A percentile compares a stretch with the other conserved stretches of the same genome.
Conservation (phyloP, 164 flowering plant species). For the Tetracentron sinense region DNA sequence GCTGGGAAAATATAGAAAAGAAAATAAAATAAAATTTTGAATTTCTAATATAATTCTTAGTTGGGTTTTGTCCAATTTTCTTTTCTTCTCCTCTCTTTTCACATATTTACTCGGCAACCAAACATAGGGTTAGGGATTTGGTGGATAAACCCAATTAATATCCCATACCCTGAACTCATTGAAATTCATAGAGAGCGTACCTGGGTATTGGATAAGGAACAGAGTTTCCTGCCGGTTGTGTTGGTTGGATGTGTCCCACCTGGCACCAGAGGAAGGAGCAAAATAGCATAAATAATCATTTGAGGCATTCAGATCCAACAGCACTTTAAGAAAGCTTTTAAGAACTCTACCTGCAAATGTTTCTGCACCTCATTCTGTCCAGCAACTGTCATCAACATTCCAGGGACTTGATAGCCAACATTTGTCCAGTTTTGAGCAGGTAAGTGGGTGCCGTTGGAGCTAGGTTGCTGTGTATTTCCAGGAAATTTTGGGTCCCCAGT, state of each 20-base stretch:
- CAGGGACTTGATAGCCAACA: conserved; percentile 55
- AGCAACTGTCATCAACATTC: conserved; percentile 42
- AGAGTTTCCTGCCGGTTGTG: conserved; percentile 35
- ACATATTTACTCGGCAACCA: too few relatives aligned
- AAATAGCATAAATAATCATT: not conserved
- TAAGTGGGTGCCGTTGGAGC: conserved; percentile 31
- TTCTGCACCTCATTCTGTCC: conserved; percentile 45
- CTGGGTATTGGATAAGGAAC: conserved; percentile 45
- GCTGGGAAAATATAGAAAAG: too few relatives aligned
- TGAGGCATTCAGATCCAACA: not conserved
- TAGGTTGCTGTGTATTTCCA: conserved; percentile 31
- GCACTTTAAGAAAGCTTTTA: not conserved
- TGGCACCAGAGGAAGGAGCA: conserved; percentile 20
- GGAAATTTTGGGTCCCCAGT: conserved; percentile 33
- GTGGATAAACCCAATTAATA: not conserved
- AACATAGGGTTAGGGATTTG: too few relatives aligned
- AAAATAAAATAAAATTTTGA: too few relatives aligned
- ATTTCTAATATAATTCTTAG: too few relatives aligned
- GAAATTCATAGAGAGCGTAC: conserved; percentile 23
- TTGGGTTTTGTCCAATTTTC: too few relatives aligned
- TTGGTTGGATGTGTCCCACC: conserved; percentile 34
- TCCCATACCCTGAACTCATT: not conserved
- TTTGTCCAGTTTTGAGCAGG: conserved; percentile 62
- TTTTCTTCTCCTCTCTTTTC: too few relatives aligned
- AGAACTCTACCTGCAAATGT: conserved; percentile 43